A percentile compares a stretch with the other conserved stretches of the same genome.
Evolutionary conservation across 805 yeast genomes (phyloP).

Genomic region (Candida railenensis): DNA sequence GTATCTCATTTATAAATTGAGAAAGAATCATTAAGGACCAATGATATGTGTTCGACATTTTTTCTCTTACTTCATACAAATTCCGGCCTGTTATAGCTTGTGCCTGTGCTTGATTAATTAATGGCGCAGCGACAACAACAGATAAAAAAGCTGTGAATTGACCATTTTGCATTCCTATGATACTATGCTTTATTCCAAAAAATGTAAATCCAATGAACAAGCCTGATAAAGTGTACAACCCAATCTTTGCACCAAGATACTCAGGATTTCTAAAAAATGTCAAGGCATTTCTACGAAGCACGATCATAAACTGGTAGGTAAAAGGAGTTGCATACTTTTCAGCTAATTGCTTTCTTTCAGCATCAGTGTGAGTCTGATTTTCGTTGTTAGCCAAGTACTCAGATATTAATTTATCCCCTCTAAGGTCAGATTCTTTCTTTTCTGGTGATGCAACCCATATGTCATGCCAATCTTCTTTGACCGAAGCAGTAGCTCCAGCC

Average conservation of each 20-base stretch:
- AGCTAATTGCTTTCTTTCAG: constrained; percentile 3
- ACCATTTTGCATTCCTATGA: constrained; percentile 57
- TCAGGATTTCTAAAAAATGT: constrained; percentile 40
- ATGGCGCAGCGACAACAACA: constrained; percentile 55
- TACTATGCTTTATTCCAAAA: constrained; percentile 21
- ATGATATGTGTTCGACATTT: constrained; percentile 69
- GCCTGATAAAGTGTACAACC: constrained; percentile 51
- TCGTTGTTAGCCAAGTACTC: constrained; percentile 3
- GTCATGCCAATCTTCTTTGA: constrained; percentile 59
- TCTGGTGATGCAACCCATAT: constrained; percentile 47
- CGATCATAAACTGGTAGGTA: constrained; percentile 16
- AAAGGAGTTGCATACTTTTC: constrained; percentile 17
- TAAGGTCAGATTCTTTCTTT: constrained; percentile 11
- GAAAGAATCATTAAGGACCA: constrained; percentile 61
- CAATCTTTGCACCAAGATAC: constrained; percentile 40
- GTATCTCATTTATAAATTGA: constrained; percentile 57
- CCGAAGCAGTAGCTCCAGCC: constrained; percentile 73
- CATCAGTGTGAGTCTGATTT: constrained; percentile 6
- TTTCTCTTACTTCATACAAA: constrained; percentile 68
- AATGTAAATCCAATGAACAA: constrained; percentile 29
- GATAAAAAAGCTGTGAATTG: constrained; percentile 62
- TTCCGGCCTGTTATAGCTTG: constrained; percentile 58
- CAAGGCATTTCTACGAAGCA: constrained; percentile 15
- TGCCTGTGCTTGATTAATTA: constrained; percentile 62
- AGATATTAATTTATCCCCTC: constrained; percentile 10